These are phyloP conservation scores for Thuidium tamariscinum DNA, from an alignment of 225 moss, liverwort and hornwort genomes.

Conservation along the genomic window DNA sequence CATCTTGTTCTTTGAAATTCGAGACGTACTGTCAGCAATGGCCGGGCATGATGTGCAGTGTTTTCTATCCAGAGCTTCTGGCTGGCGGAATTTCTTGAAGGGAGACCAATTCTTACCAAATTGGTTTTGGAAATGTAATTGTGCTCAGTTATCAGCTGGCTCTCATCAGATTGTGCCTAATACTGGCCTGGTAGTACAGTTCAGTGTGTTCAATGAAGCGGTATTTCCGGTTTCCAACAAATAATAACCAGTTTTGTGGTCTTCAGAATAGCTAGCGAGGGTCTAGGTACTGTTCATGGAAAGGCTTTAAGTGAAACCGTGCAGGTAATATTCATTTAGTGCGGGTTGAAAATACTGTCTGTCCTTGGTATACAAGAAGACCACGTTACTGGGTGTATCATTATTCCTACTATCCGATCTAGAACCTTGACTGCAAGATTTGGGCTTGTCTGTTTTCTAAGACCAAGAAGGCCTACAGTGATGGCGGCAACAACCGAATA, in stretches of 20 bases:
- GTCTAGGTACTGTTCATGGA: neutral
- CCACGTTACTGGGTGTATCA: neutral
- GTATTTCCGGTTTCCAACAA: neutral
- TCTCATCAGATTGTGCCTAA: neutral
- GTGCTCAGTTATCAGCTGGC: neutral
- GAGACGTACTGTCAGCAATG: slow-evolving; percentile 15
- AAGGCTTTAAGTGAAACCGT: neutral
- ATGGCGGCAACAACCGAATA: slow-evolving; percentile 38
- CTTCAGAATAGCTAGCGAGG: neutral
- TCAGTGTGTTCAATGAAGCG: neutral
- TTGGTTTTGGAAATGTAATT: neutral
- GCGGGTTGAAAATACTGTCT: neutral
- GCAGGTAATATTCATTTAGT: neutral
- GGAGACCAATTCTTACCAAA: slow-evolving; percentile 7
- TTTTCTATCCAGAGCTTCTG: neutral
- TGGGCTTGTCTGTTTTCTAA: slow-evolving; percentile 10
- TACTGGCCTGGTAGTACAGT: neutral
- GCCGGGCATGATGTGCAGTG: neutral
- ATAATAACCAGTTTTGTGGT: neutral
- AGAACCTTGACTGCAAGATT: slow-evolving; percentile 32
- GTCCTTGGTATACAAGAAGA: neutral
- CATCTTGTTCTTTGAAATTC: neutral
- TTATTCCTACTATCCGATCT: slow-evolving; percentile 10
- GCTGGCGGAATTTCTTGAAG: slow-evolving; percentile 2
- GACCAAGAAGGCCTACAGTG: slow-evolving; percentile 20